phyloP scores from a whole-genome alignment of 805 yeast species.

The Torulaspora gathmanii region DNA sequence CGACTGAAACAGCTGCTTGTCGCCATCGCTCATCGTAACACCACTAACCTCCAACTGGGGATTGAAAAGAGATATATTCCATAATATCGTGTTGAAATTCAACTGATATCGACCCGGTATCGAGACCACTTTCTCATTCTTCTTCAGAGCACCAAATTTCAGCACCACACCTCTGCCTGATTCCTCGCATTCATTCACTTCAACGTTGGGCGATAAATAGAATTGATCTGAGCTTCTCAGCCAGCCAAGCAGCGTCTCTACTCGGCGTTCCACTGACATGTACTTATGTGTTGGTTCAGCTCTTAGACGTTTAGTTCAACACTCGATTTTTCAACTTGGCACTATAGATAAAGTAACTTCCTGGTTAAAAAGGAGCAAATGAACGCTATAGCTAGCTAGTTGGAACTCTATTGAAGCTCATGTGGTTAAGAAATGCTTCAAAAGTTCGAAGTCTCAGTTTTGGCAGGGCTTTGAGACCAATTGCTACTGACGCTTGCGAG shows the following conservation, averaged over 20 bases:
- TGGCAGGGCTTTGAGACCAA: background rate
- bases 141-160: conserved; percentile 37
- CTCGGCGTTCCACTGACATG: conserved; percentile 16
- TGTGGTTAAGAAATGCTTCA: background rate
- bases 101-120: conserved; percentile 57
- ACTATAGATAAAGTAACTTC: too few species aligned
- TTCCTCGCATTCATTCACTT: conserved; percentile 39
- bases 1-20: background rate
- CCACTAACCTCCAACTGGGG: conserved; percentile 18
- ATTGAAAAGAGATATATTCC: conserved; percentile 40
- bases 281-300: background rate
- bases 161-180: conserved; percentile 62
- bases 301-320: background rate
- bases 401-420: background rate
- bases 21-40: conserved; percentile 6
- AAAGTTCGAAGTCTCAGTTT: background rate
- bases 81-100: conserved; percentile 51
- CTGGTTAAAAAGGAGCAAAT: background rate
- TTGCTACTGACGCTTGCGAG: conserved; percentile 10
- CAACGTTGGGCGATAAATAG: conserved; percentile 39
- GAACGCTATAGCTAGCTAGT: background rate
- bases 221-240: conserved; percentile 27
- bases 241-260: conserved; percentile 34
- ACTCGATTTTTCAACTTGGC: background rate
- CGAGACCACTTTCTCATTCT: conserved; percentile 45